Evolutionary conservation across 2,329 filamentous ascomycete species (phyloP), one percentile per base, ranked within the genome.

Genomic region (Sordariomycetes sp.): DNA sequence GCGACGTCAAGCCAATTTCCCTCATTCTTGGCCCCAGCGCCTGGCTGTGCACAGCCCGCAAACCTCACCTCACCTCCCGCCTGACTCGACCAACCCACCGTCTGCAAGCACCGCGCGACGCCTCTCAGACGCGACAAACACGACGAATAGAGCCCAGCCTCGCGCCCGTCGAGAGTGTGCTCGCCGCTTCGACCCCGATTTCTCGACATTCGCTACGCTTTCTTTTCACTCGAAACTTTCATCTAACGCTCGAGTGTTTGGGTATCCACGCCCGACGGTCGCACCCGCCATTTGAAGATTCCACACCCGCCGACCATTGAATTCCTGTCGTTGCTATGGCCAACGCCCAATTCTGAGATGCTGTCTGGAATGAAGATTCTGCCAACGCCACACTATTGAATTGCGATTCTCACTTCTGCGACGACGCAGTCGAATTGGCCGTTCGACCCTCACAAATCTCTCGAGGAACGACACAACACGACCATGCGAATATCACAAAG

Each of bases 331-430:
- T 49, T 53, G 47, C 42, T 29, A 53, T 49, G 48, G 41, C 36
- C 46, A 40, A 45, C 42, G 40, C 30, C 41, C 38, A 16, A 47
- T 44, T 33, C 42, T 51, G 51, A 53, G 39, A 55, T 55, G 52
- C 45, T 44, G 35, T 32, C 29, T 31, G 28, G 29, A 31, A 36
- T 36, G 25, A 12, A 21, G 5, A 9, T 14, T 9, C 9, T 12
- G 8, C 18, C 17, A 32, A 17, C 26, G 26, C n/a, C 18, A 28
- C 18, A 14, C 8, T 16, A 15, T 10, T 28, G 25, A 35, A 23
- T 20, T 21, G 18, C 26, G 18, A 20, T 19, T 8, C n/a, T 24
- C 11, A n/a, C n/a, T n/a, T n/a, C n/a, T n/a, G n/a, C n/a, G n/a
- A n/a, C n/a, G n/a, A n/a, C n/a, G n/a, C n/a, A n/a, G n/a, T n/a